A percentile compares a stretch with the other conserved stretches of the same genome.
These are phyloP conservation scores for Neurospora tetraspora DNA, from an alignment of 495 filamentous ascomycete genomes.

Conservation along the genomic window DNA sequence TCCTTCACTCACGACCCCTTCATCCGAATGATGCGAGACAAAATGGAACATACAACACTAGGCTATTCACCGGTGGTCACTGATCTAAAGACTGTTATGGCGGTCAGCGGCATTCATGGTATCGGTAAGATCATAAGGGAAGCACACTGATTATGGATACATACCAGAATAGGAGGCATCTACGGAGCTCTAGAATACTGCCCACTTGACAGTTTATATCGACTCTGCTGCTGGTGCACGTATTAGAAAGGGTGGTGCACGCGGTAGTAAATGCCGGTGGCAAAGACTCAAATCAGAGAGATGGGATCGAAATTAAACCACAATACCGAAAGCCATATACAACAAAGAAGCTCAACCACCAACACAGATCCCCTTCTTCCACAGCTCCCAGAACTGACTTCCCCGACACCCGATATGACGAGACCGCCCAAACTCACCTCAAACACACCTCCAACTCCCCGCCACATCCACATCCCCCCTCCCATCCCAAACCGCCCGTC, in stretches of 20 bases:
- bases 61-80: too few species aligned
- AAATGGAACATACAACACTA: too few species aligned
- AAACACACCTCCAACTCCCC: slow-evolving; percentile 12
- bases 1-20: too few species aligned
- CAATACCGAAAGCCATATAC: neutral
- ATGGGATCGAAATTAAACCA: neutral
- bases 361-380: neutral
- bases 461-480: slow-evolving; percentile 6
- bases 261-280: too few species aligned
- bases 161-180: too few species aligned
- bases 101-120: too few species aligned
- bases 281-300: too few species aligned
- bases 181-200: neutral
- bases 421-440: neutral
- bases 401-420: neutral
- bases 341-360: neutral
- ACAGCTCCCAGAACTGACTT: neutral
- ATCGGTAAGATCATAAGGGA: too few species aligned
- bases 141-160: too few species aligned
- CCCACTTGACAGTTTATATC: neutral
- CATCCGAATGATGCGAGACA: too few species aligned
- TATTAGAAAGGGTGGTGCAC: too few species aligned
- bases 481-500: slow-evolving; percentile 14
- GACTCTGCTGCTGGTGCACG: neutral
- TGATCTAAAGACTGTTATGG: too few species aligned